Percentiles rank a stretch among this genome's conserved stretches.
phyloP scores from a whole-genome alignment of 78 protist species.

The Guillardia theta region DNA sequence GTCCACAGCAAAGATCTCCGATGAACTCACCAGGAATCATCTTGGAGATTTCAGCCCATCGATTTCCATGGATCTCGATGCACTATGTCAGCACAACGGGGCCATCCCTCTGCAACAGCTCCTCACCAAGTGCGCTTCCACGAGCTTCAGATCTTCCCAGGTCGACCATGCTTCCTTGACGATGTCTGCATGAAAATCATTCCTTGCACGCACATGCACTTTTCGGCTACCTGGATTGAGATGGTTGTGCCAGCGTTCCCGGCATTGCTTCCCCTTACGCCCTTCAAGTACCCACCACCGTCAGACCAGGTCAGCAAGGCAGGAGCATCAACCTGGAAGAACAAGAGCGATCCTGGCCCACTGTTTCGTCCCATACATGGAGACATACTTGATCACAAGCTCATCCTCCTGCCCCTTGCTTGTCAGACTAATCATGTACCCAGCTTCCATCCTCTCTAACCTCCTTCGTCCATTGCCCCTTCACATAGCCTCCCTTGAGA shows the following conservation, averaged over 20 bases:
- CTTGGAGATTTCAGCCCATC: slow-evolving; percentile 87
- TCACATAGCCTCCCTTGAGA: neutral
- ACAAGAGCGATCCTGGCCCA: neutral
- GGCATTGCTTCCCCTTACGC: slow-evolving; percentile 75
- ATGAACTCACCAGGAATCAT: slow-evolving; percentile 45
- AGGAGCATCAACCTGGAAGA: neutral
- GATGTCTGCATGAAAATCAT: neutral
- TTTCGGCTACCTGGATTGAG: slow-evolving; percentile 63
- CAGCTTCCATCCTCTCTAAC: no score
- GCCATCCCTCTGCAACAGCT: no score
- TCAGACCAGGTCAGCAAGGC: neutral
- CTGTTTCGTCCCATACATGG: neutral
- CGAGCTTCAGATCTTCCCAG: slow-evolving; percentile 71
- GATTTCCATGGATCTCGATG: slow-evolving; percentile 71
- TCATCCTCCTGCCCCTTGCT: neutral
- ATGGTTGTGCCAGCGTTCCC: slow-evolving; percentile 85
- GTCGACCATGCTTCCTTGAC: slow-evolving; percentile 71
- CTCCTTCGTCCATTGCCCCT: slow-evolving; percentile 3
- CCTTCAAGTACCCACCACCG: neutral
- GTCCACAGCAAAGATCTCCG: neutral
- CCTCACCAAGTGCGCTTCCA: neutral
- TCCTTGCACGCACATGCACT: neutral
- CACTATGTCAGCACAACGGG: no score
- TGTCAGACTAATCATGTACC: no score
- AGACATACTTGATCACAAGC: neutral